These are phyloP conservation scores for Thielaviopsis populi DNA, from an alignment of 2,329 filamentous ascomycete species.

Conservation along the genomic window DNA sequence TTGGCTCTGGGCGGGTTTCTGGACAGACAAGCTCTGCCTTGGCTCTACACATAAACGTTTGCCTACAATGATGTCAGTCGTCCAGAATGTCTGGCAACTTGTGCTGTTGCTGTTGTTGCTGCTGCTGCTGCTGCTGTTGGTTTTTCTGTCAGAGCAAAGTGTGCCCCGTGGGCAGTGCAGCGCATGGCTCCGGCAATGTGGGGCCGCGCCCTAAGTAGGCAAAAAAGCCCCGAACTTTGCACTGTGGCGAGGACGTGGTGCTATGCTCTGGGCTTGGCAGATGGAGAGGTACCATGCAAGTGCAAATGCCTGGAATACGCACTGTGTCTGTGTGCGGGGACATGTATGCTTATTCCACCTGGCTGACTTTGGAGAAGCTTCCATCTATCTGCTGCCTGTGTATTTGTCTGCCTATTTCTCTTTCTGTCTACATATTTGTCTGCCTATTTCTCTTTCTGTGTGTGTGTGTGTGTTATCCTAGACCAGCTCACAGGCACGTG, in stretches of 20 bases:
- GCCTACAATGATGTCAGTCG: constrained; percentile 1
- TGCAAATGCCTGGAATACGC: not conserved
- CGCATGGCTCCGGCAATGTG: not conserved
- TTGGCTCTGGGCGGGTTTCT: not conserved
- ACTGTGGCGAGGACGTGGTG: not conserved
- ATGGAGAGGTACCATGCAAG: not conserved
- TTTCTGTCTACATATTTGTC: not conserved
- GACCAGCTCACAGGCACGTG: no score
- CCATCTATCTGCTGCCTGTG: no score
- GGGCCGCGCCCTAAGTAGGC: not conserved
- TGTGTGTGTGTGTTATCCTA: no score
- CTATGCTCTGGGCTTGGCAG: no score
- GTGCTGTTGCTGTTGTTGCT: not conserved
- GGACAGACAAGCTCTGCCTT: not conserved
- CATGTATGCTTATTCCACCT: not conserved
- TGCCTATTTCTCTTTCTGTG: no score
- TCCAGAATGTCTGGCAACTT: not conserved
- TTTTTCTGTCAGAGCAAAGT: not conserved
- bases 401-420: not conserved
- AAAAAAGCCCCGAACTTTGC: not conserved
- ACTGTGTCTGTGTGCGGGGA: not conserved
- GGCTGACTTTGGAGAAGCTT: not conserved
- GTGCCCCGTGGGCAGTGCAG: constrained; percentile 9
- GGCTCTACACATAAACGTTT: not conserved
- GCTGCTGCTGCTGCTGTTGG: not conserved